Evolutionary conservation across 768 basidiomycete genomes (phyloP).

Genomic region (Mrakia gelida): DNA sequence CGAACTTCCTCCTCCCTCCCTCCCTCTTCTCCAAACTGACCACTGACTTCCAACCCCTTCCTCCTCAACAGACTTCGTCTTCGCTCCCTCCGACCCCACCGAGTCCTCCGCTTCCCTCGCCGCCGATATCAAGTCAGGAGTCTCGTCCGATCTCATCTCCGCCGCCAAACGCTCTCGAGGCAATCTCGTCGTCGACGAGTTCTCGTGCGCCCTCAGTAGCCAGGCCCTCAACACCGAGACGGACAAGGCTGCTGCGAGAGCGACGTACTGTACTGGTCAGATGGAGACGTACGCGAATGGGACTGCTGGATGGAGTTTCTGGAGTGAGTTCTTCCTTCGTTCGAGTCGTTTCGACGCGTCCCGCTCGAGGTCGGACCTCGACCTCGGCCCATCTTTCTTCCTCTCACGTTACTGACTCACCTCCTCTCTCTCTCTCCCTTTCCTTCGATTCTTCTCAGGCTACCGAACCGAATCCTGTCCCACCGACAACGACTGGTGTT

Average conservation of each 20-base stretch:
- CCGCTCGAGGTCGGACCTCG: too few relatives aligned
- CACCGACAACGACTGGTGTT: conserved; percentile 61
- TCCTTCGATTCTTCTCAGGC: conserved; percentile 43
- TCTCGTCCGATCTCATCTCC: conserved; percentile 26
- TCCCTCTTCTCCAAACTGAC: neutral
- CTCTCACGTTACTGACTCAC: conserved; percentile 8
- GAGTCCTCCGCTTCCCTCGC: conserved; percentile 27
- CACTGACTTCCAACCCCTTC: too few relatives aligned
- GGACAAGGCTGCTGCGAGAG: conserved; percentile 50
- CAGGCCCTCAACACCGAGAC: conserved; percentile 53
- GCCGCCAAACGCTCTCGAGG: conserved; percentile 39
- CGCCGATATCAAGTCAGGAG: conserved; percentile 41
- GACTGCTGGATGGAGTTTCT: conserved; percentile 65
- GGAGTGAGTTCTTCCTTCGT: conserved; percentile 52
- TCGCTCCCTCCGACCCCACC: conserved; percentile 35
- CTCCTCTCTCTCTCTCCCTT: neutral
- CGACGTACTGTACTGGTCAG: conserved; percentile 58
- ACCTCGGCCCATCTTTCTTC: neutral
- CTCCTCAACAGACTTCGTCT: conserved; percentile 34
- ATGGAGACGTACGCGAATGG: conserved; percentile 56
- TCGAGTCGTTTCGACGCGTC: neutral
- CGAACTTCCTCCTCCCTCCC: neutral
- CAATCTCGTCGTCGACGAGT: conserved; percentile 40
- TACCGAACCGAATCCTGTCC: conserved; percentile 62
- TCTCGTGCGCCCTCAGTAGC: conserved; percentile 54